Percentiles rank a stretch among this genome's conserved stretches.
phyloP scores from a whole-genome alignment of 2,329 filamentous ascomycete genomes.

The Hypoxylon sp. region DNA sequence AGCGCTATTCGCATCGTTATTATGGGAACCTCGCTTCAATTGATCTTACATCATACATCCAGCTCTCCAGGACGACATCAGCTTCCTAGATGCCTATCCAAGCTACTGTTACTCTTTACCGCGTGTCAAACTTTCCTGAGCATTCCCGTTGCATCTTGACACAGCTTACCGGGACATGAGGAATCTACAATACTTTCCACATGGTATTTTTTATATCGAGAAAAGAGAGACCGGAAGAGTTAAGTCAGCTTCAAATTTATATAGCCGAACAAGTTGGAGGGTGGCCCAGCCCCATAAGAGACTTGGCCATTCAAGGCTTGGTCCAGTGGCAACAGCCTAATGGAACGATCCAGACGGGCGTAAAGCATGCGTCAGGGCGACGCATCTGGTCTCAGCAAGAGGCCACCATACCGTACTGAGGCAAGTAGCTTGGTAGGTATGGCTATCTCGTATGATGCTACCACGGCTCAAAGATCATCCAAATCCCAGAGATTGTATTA shows the following conservation, averaged over 20 bases:
- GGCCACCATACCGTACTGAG: constrained; percentile 17
- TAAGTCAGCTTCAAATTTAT: constrained; percentile 10
- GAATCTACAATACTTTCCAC: background rate
- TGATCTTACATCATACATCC: constrained; percentile 23
- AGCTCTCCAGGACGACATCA: background rate
- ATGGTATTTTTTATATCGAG: background rate
- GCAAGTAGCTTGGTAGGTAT: background rate
- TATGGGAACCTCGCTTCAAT: constrained; percentile 18
- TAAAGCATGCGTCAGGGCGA: constrained; percentile 39
- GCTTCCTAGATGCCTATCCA: background rate
- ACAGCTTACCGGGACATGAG: background rate
- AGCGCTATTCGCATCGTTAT: constrained; percentile 21
- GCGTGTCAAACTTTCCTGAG: background rate
- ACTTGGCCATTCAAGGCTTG: constrained; percentile 22
- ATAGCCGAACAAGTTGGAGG: background rate
- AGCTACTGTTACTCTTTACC: background rate
- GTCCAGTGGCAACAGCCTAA: constrained; percentile 31
- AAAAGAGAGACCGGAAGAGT: background rate
- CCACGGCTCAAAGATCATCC: constrained; percentile 16
- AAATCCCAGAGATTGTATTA: constrained; percentile 15
- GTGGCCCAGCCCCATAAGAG: constrained; percentile 1
- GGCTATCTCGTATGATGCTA: constrained; percentile 27
- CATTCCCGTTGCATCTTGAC: background rate
- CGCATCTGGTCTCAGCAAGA: constrained; percentile 28
- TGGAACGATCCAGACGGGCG: constrained; percentile 32